A percentile compares a stretch with the other conserved stretches of the same genome.
phyloP scores from a whole-genome alignment of 345 rosid genomes.

The Pistacia integerrima region DNA sequence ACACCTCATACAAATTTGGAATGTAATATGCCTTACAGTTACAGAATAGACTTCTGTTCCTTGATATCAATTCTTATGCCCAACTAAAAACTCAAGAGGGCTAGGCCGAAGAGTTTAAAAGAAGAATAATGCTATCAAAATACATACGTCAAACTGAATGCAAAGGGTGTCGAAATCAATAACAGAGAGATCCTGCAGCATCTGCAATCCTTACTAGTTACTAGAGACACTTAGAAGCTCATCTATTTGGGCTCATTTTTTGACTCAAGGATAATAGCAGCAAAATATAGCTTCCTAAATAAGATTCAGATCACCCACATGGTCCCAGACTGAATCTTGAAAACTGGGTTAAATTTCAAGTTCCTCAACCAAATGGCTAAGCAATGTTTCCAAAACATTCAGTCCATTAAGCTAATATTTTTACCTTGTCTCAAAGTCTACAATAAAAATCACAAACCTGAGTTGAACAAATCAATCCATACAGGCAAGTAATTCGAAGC shows the following conservation, averaged over 20 bases:
- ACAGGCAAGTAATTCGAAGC: conserved; percentile 87
- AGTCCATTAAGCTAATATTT: not conserved
- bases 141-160: too few relatives aligned
- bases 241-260: not conserved
- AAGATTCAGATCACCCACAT: not conserved
- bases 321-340: not conserved
- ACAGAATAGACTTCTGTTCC: too few relatives aligned
- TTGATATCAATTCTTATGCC: too few relatives aligned
- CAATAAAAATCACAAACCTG: conserved; percentile 48
- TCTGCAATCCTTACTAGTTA: not conserved
- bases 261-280: not conserved
- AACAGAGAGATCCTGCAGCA: not conserved
- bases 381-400: not conserved
- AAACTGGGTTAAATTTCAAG: not conserved
- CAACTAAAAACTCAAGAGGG: not conserved
- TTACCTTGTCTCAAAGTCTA: conserved; percentile 1
- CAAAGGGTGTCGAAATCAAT: not conserved
- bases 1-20: too few relatives aligned
- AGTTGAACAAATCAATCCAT: conserved; percentile 72
- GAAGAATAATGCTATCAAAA: not conserved
- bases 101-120: not conserved
- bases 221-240: not conserved
- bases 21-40: too few relatives aligned
- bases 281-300: not conserved
- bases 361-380: not conserved